These are phyloP conservation scores for Cutaneotrichosporon sp. DNA, from an alignment of 1,284 basidiomycete species.

Conservation along the genomic window DNA sequence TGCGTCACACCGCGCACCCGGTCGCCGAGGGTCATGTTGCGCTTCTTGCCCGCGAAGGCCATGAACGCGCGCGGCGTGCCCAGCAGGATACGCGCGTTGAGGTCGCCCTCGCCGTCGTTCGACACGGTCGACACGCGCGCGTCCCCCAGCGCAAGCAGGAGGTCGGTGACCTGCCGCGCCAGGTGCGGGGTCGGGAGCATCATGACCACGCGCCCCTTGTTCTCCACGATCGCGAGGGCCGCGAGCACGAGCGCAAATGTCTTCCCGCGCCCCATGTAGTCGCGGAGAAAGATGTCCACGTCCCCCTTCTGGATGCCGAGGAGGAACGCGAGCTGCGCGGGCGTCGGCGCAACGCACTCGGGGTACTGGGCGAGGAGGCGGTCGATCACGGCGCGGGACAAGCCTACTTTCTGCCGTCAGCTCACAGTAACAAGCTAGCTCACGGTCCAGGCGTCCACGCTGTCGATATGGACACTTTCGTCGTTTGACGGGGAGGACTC, in stretches of 20 bases:
- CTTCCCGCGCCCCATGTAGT: constrained; percentile 44
- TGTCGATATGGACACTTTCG: background rate
- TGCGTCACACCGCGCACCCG: constrained; percentile 15
- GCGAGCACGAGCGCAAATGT: constrained; percentile 29
- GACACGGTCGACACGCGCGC: background rate
- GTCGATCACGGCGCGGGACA: constrained; percentile 8
- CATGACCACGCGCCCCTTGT: constrained; percentile 19
- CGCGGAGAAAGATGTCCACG: constrained; percentile 35
- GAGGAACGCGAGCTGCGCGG: constrained; percentile 36
- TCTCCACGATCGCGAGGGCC: constrained; percentile 23
- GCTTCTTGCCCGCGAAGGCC: background rate
- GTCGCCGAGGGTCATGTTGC: constrained; percentile 5
- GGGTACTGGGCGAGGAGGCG: constrained; percentile 25
- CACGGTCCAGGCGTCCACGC: constrained; percentile 18
- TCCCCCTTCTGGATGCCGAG: constrained; percentile 29
- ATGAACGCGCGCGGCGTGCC: constrained; percentile 25
- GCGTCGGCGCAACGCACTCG: constrained; percentile 31
- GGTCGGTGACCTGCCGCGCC: constrained; percentile 29
- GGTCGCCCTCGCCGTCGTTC: constrained; percentile 1
- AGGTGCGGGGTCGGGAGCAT: constrained; percentile 38
- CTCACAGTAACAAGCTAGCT: constrained; percentile 1
- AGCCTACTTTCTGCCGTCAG: constrained; percentile 19
- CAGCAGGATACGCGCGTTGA: constrained; percentile 23
- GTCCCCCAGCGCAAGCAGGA: background rate
- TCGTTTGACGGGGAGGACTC: too few species aligned